Base-by-base conservation (phyloP, 768 basidiomycete genomes). In the Flagelloscypha sp. region DNA sequence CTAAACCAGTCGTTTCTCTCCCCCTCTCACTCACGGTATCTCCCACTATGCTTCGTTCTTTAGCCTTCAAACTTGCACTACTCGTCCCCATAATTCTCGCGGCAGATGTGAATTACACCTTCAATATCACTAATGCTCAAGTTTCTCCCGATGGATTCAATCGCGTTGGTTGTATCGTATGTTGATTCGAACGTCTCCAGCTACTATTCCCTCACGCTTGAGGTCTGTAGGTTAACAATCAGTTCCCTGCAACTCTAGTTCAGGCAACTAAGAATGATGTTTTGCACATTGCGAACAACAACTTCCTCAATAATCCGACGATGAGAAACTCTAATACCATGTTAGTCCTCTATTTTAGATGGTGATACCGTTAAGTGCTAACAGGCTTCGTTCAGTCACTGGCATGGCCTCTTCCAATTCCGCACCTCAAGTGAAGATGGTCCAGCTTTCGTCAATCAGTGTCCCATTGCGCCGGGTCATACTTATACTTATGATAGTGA, bases 361-460 rank as follows among this genome's bases (percentile, higher is more conserved):
- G 7, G 6, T 15, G 16, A 17, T 12, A 22, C 30, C 16, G 21
- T 35, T 12, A 18, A 6, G 23, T 22, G 6, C 18, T 16, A 6
- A 25, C 36, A 58, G 54, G 32, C 52, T 38, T 46, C 42, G 24
- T 44, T 54, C 5, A 58, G 59, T 30, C 57, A 57, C 35, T 59
- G 56, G 57, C 56, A 59, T 36, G 57, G 56, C 19, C 39, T 59
- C 23, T 66, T 65, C 47, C 72, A 72, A 52, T 49, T 59, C 30
- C 50, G 59, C 23, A 63, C 65, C 5, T 64, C 63, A 4, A 55
- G 62, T 22, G 68, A 65, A 31, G 72, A 74, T 31, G 72, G 72
- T 6, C 27, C 57, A 9, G 48, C 61, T 2, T 70, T 69, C 38
- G 69, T 71, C 22, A 71, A 63, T 29, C 65, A 70, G 47, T 71